phyloP scores from a whole-genome alignment of 495 filamentous ascomycete species.

The Penicillium waksmanii region DNA sequence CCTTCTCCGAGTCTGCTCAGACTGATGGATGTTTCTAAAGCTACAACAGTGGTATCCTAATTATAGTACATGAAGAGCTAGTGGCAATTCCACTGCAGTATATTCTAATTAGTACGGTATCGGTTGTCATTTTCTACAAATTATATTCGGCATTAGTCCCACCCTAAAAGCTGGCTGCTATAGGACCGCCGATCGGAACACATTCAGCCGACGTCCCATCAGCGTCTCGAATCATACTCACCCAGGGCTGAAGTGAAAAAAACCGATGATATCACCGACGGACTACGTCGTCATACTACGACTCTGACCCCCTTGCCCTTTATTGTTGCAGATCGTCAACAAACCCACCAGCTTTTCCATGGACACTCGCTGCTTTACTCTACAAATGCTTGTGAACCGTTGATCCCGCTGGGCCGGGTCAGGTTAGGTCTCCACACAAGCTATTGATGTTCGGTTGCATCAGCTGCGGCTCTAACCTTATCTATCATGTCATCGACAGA shows the following conservation, averaged over 20 bases:
- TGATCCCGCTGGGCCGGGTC: neutral
- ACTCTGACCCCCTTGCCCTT: neutral
- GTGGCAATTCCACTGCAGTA: no score
- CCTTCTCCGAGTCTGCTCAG: no score
- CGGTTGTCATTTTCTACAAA: no score
- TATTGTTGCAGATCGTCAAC: slow-evolving; percentile 9
- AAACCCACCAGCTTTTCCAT: neutral
- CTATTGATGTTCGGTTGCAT: neutral
- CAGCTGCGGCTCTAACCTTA: neutral
- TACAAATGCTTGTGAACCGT: no score
- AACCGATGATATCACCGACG: slow-evolving; percentile 9
- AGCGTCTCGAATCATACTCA: neutral
- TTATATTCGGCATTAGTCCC: neutral
- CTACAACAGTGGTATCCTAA: no score
- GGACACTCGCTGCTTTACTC: neutral
- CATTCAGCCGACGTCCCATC: neutral
- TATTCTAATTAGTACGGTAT: no score
- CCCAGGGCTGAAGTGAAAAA: neutral
- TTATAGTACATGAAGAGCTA: no score
- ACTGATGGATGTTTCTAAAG: no score
- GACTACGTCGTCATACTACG: neutral
- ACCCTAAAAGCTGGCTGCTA: neutral
- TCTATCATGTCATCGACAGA: neutral
- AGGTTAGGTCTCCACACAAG: slow-evolving; percentile 13
- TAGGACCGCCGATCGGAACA: slow-evolving; percentile 1